Conservation (phyloP, 2,329 filamentous ascomycete genomes). For the Periconia macrospinosa region DNA sequence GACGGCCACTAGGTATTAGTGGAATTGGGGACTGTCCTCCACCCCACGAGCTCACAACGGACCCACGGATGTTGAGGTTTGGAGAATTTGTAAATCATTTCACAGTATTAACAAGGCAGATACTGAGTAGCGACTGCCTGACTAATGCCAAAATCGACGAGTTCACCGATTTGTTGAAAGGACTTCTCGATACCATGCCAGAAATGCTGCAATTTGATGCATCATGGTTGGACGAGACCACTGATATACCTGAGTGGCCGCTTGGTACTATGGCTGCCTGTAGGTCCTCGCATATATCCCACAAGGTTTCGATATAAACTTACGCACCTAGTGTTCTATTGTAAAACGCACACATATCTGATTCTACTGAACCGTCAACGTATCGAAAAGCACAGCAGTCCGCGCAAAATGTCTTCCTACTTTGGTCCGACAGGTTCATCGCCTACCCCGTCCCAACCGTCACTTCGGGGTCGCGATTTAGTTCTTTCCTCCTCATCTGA, state of each 20-base stretch:
- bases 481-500: slow-evolving; percentile 47
- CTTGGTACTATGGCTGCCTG: slow-evolving; percentile 50
- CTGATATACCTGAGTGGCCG: slow-evolving; percentile 50
- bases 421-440: slow-evolving; percentile 9
- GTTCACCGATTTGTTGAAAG: slow-evolving; percentile 48
- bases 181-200: slow-evolving; percentile 51
- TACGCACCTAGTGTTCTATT: slow-evolving; percentile 44
- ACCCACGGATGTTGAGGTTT: slow-evolving; percentile 48
- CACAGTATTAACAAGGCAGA: slow-evolving; percentile 52
- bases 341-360: slow-evolving; percentile 53
- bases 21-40: slow-evolving; percentile 53
- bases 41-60: slow-evolving; percentile 49
- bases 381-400: slow-evolving; percentile 17
- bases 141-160: slow-evolving; percentile 50
- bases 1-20: slow-evolving; percentile 53
- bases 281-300: slow-evolving; percentile 25
- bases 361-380: slow-evolving; percentile 54
- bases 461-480: slow-evolving; percentile 41
- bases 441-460: slow-evolving; percentile 1
- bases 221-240: slow-evolving; percentile 45
- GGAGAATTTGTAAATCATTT: slow-evolving; percentile 52
- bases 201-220: slow-evolving; percentile 51
- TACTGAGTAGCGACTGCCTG: slow-evolving; percentile 48
- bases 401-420: neutral
- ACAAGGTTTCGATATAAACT: slow-evolving; percentile 5